Evolutionary conservation across 805 yeast species (phyloP).

Genomic region (Spathaspora sp.): DNA sequence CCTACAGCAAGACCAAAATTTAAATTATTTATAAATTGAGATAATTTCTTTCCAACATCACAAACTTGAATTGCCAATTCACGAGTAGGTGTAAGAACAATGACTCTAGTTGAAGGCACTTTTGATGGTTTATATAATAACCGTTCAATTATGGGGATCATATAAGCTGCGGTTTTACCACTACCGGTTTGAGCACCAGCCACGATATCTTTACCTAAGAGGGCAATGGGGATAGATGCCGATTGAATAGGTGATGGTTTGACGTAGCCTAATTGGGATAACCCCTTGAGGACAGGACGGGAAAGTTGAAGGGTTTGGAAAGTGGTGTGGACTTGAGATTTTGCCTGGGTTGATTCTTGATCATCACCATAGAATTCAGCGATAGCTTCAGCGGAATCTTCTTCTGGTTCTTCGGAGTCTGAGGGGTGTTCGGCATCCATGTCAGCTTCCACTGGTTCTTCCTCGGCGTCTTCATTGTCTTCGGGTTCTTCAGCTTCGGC

Average conservation of each 20-base stretch:
- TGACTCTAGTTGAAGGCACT: constrained; percentile 83
- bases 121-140: constrained; percentile 83
- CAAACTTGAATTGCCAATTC: constrained; percentile 95
- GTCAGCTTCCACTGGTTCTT: constrained; percentile 22
- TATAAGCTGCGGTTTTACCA: constrained; percentile 98
- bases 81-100: constrained; percentile 93
- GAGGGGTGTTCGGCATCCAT: constrained; percentile 29
- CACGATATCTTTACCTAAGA: constrained; percentile 91
- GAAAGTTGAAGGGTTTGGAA: constrained; percentile 81
- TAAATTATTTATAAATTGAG: constrained; percentile 68
- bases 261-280: constrained; percentile 76
- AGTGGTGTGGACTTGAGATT: constrained; percentile 50
- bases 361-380: constrained; percentile 73
- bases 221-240: constrained; percentile 88
- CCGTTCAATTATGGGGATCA: constrained; percentile 94
- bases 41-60: constrained; percentile 87
- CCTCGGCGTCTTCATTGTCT: constrained; percentile 13
- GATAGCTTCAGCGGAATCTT: constrained; percentile 78
- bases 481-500: constrained; percentile 38
- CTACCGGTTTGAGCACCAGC: constrained; percentile 99
- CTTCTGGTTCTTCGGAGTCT: constrained; percentile 21
- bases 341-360: constrained; percentile 41
- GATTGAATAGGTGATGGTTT: constrained; percentile 93
- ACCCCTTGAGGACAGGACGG: constrained; percentile 84
- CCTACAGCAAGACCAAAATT: constrained; percentile 97